A percentile compares a stretch with the other conserved stretches of the same genome.
Evolutionary conservation across 805 yeast genomes (phyloP).

Genomic region (Ogataea pignaliae): DNA sequence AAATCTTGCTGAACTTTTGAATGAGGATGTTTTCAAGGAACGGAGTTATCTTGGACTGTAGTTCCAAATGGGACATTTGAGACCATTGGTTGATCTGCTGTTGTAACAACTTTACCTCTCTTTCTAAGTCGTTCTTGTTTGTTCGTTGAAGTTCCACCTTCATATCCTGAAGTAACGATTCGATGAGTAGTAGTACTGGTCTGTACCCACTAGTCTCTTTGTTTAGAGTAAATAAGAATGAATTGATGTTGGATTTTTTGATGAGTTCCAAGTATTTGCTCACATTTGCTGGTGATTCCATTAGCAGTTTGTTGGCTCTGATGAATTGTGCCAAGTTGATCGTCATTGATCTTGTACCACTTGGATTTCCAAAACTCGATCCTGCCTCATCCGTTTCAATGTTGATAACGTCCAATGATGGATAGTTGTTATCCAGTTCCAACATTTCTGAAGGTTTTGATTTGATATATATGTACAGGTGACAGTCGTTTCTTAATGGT

Average conservation of each 20-base stretch:
- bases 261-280: conserved; percentile 23
- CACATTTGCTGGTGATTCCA: conserved; percentile 24
- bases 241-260: conserved; percentile 24
- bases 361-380: conserved; percentile 11
- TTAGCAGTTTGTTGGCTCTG: conserved; percentile 26
- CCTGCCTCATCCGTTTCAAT: conserved; percentile 7
- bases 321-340: conserved; percentile 25
- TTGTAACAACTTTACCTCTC: conserved; percentile 10
- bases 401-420: conserved; percentile 23
- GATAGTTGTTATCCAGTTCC: conserved; percentile 23
- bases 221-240: conserved; percentile 23
- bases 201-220: conserved; percentile 28
- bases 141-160: conserved; percentile 7
- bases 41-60: conserved; percentile 30
- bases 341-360: conserved; percentile 6
- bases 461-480: conserved; percentile 27
- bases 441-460: conserved; percentile 17
- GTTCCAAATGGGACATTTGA: conserved; percentile 30
- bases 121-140: conserved; percentile 5
- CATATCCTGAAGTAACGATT: conserved; percentile 24
- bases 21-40: conserved; percentile 25
- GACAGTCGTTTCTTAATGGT: conserved; percentile 16
- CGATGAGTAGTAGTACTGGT: conserved; percentile 22
- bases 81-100: conserved; percentile 29
- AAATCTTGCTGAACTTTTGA: conserved; percentile 24